These are phyloP conservation scores for Amylostereum chailletii DNA, from an alignment of 1,284 basidiomycete species.

Conservation along the genomic window DNA sequence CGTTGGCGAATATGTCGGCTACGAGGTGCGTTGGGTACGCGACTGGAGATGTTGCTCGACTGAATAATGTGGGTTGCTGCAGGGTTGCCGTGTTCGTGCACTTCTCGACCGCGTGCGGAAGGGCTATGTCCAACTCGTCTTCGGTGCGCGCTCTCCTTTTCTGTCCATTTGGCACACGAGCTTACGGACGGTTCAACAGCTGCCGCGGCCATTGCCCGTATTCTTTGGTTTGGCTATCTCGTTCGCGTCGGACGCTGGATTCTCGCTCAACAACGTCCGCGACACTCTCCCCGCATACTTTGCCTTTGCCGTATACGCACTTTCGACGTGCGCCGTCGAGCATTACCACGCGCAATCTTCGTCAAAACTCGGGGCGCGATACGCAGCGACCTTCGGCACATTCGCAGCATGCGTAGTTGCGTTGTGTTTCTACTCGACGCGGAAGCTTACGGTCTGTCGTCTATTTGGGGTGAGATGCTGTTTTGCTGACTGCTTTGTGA, in stretches of 20 bases:
- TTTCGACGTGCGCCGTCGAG: conserved; percentile 50
- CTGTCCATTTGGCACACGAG: conserved; percentile 28
- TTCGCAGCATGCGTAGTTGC: conserved; percentile 56
- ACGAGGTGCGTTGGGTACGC: conserved; percentile 37
- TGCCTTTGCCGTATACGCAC: conserved; percentile 48
- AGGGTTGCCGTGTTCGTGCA: conserved; percentile 63
- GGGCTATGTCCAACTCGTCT: conserved; percentile 36
- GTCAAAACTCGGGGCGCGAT: conserved; percentile 42
- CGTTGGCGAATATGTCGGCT: conserved; percentile 55
- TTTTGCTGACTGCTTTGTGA: conserved; percentile 1
- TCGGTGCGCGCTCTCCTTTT: conserved; percentile 40
- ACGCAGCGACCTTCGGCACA: conserved; percentile 43
- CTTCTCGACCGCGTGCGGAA: conserved; percentile 57
- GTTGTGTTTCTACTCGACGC: conserved; percentile 54
- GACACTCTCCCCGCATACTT: conserved; percentile 52
- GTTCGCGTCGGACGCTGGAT: conserved; percentile 45
- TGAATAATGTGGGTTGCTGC: not conserved
- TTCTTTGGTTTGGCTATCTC: conserved; percentile 25
- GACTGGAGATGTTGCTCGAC: too few species aligned
- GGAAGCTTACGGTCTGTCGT: conserved; percentile 42
- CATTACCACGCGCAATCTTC: conserved; percentile 50
- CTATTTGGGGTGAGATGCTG: conserved; percentile 1
- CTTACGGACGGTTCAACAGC: not conserved
- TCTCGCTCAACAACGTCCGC: conserved; percentile 36
- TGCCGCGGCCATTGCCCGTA: conserved; percentile 4